Evolutionary conservation across 179 eudicot species (phyloP), one percentile per base, ranked within the genome.

Genomic region (Patellifolia procumbens): DNA sequence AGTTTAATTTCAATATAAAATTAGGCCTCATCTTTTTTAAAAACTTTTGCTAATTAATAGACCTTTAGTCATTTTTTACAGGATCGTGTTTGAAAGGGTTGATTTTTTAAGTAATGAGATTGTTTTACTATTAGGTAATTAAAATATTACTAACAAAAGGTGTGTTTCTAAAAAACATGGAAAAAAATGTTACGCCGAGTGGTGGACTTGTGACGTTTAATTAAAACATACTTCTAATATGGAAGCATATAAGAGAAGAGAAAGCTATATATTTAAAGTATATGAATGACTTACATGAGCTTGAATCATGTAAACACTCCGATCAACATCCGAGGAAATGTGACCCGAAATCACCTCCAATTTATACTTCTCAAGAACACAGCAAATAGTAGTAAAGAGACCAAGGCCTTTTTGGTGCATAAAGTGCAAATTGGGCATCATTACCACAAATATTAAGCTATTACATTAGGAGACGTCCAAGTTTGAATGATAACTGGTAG

Each of bases 381-480:
- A 56, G 76, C 90, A 85, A 37, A 94, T 79, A 5, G 81, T 61
- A 16, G 87, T 53, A 13, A 92, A 78, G 5, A 89, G 82, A 19
- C 89, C 88, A n/a, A 1, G 75, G 69, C 80, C 85, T 94, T 67
- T 80, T 88, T 0, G 80, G 58, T 5, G 85, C 74, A 73, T 90
- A 89, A 8, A 94, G 49, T 7, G 71, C 80, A 13, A 87, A 83
- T 5, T 90, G 95, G 0, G 91, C 97, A 52, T 88, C 85, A 4
- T 82, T 78, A 1, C 97, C 96, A 49, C 82, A 87, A 8, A 88
- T 73, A 72, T 85, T 94, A 22, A 94, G 80, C 34, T n/a, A 87
- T 82, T 29, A 94, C 84, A 86, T 90, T 92, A 0, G 86, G 45
- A 19, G 98, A 88, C 31, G 79, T 82, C 89, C 91, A 94, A 4